Evolutionary conservation across 2,329 filamentous ascomycete species (phyloP).

Genomic region (Ascochyta lentis): DNA sequence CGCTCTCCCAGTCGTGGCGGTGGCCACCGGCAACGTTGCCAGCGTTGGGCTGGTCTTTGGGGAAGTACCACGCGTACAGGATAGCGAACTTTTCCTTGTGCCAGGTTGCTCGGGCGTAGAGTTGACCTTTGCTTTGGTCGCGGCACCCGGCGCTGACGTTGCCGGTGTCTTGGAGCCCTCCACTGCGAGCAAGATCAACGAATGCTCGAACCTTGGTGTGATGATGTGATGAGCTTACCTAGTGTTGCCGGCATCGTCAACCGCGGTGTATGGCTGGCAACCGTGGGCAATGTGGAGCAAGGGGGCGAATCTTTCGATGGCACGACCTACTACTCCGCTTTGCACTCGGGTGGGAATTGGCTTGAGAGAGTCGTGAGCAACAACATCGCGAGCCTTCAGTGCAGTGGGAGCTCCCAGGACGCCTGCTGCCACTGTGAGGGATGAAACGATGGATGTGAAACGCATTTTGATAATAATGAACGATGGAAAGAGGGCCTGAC

Average conservation of each 20-base stretch:
- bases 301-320: conserved; percentile 63
- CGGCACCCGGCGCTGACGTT: conserved; percentile 48
- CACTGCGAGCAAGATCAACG: conserved; percentile 36
- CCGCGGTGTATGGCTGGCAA: conserved; percentile 67
- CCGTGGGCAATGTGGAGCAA: conserved; percentile 61
- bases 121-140: conserved; percentile 53
- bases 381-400: conserved; percentile 26
- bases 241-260: conserved; percentile 63
- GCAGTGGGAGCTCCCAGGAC: background rate
- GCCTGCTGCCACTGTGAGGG: background rate
- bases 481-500: background rate
- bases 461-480: background rate
- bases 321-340: conserved; percentile 50
- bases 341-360: conserved; percentile 61
- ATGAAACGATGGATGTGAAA: background rate
- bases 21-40: conserved; percentile 53
- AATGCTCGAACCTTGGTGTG: background rate
- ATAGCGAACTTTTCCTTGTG: conserved; percentile 53
- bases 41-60: conserved; percentile 53
- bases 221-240: conserved; percentile 46
- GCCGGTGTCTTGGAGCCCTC: conserved; percentile 53
- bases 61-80: conserved; percentile 60
- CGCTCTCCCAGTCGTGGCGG: conserved; percentile 61
- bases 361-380: conserved; percentile 55
- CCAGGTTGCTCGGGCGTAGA: conserved; percentile 55